Evolutionary conservation across 345 rosid genomes (phyloP).

Genomic region (Balakata baccata): DNA sequence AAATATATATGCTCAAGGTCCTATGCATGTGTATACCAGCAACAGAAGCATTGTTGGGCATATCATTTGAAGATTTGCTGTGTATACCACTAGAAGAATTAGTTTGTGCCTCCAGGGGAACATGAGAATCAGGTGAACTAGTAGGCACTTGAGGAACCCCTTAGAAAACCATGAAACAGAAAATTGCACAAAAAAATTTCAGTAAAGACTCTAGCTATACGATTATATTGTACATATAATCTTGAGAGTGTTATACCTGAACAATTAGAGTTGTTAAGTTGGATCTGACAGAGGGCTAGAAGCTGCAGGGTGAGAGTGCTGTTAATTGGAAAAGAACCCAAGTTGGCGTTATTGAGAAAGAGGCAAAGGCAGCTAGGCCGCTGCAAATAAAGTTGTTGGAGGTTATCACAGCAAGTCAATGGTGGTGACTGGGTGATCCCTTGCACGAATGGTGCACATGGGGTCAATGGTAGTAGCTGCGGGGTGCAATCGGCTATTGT

Average conservation of each 20-base stretch:
- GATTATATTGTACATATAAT: neutral
- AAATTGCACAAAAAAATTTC: neutral
- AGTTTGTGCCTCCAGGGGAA: slow-evolving; percentile 23
- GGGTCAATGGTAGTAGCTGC: slow-evolving; percentile 48
- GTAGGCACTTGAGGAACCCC: slow-evolving; percentile 31
- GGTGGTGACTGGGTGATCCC: slow-evolving; percentile 51
- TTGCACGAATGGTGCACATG: slow-evolving; percentile 73
- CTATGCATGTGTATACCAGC: slow-evolving; percentile 26
- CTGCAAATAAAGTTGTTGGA: slow-evolving; percentile 47
- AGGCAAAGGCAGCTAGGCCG: slow-evolving; percentile 67
- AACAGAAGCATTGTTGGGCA: slow-evolving; percentile 37
- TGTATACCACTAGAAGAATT: slow-evolving; percentile 27
- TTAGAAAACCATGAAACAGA: slow-evolving; percentile 18
- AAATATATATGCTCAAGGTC: neutral
- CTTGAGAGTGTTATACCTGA: slow-evolving; percentile 35
- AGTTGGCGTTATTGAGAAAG: slow-evolving; percentile 50
- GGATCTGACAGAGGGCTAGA: slow-evolving; percentile 55
- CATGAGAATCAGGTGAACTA: slow-evolving; percentile 39
- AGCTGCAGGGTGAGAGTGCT: slow-evolving; percentile 57
- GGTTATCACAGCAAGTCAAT: slow-evolving; percentile 62
- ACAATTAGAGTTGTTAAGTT: slow-evolving; percentile 47
- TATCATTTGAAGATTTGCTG: slow-evolving; percentile 33
- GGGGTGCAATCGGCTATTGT: slow-evolving; percentile 46
- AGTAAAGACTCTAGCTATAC: neutral
- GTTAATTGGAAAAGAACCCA: slow-evolving; percentile 58